Conservation (phyloP, 352 stramenopile genomes). For the Albugo candida region DNA sequence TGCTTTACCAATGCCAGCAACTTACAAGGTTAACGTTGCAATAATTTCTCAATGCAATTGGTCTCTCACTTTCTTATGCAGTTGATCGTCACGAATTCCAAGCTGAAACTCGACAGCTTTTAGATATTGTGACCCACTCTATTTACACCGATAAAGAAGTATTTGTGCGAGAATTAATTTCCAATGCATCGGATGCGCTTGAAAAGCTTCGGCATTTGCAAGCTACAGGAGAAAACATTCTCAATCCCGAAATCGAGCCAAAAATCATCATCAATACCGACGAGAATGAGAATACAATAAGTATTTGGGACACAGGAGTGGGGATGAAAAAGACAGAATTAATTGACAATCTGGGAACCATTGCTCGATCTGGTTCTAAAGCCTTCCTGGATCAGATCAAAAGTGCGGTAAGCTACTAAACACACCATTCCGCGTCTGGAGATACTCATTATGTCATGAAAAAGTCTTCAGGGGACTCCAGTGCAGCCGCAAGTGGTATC, state of each 20-base stretch:
- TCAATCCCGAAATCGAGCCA: constrained; percentile 77
- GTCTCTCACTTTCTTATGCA: too few relatives aligned
- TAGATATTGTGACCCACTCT: constrained; percentile 98
- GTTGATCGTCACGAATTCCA: constrained; percentile 72
- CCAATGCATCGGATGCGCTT: constrained; percentile 95
- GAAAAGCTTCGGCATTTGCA: constrained; percentile 95
- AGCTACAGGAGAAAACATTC: constrained; percentile 41
- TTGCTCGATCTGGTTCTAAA: constrained; percentile 95
- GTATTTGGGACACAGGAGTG: constrained; percentile 95
- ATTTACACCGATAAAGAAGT: constrained; percentile 99
- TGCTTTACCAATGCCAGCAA: too few relatives aligned
- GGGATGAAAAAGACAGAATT: constrained; percentile 97
- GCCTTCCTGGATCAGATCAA: constrained; percentile 90
- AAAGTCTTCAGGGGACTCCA: constrained; percentile 26
- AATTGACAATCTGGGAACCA: constrained; percentile 95
- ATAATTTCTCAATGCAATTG: too few relatives aligned
- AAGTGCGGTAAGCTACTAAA: constrained; percentile 20
- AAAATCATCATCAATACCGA: constrained; percentile 95
- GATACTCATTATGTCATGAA: background rate
- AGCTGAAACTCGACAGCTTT: constrained; percentile 86
- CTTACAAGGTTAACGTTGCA: too few relatives aligned
- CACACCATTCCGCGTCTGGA: background rate
- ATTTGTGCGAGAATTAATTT: constrained; percentile 97
- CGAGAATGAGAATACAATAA: constrained; percentile 89
- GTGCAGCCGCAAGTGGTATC: constrained; percentile 77